Base-by-base conservation (phyloP, 2,329 filamentous ascomycete genomes). In the Penicillium paneum region DNA sequence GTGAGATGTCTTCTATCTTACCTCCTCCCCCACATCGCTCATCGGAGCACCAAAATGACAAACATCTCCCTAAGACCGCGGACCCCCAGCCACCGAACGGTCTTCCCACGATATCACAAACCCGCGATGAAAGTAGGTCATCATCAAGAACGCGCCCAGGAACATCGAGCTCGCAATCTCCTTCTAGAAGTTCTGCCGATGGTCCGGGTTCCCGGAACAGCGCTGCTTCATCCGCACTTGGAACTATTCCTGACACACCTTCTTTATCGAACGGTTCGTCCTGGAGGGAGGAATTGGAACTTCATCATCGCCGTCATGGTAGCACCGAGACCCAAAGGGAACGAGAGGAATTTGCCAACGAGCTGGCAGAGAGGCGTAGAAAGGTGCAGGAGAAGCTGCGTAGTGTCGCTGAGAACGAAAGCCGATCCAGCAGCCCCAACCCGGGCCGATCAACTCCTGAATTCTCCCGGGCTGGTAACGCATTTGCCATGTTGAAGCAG, bases 1-100 rank as follows among this genome's bases (percentile, higher is more conserved):
- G 93, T 74, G 87, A 87, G 55, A 82, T 85, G 13, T 97, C 93
- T 0, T 95, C 91, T 0, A 80, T 94, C 26, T 91, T 90, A 62
- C 84, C 83, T 26, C 75, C 75, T 52, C 74, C 73, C 24, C 77
- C 76, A 10, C 70, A 72, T 34, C 61, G 60, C 3, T 59, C 78
- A 28, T 64, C 71, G 40, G 57, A 72, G 4, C 68, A 66, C 29
- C 69, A 67, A 7, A 61, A 69, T 11, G 71, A 74, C 11, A 35
- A 39, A 3, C 44, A 67, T 17, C 47, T 32, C 17, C 26, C 50
- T 34, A 54, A 26, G 31, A 19, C 11, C 5, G 36, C 15, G 13
- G 11, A n/a, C 5, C 15, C 35, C n/a, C 28, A 34, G 34, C 28
- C 38, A n/a, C 28, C 41, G 6, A 13, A 21, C 5, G 8, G 31